phyloP scores from a whole-genome alignment of 2,329 filamentous ascomycete genomes.

The Ceratocystis lukuohia region DNA sequence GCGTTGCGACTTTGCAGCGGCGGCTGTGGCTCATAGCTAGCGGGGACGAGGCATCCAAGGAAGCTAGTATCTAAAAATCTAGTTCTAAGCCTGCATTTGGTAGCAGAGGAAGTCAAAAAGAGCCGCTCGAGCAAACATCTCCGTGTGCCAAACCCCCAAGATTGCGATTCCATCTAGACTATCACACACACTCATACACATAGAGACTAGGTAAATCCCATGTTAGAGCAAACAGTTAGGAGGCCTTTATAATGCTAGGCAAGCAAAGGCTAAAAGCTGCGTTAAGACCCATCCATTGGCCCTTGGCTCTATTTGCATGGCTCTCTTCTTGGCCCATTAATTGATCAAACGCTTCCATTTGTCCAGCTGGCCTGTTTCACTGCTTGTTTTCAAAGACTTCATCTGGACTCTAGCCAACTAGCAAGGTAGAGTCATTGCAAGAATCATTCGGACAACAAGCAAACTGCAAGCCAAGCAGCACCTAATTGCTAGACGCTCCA shows the following conservation, averaged over 20 bases:
- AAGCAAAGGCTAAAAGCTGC: not conserved
- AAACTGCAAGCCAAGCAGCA: not conserved
- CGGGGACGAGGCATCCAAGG: not conserved
- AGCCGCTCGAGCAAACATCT: not conserved
- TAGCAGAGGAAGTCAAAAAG: not conserved
- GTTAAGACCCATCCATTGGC: not conserved
- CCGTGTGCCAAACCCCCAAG: not conserved
- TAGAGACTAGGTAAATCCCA: not conserved
- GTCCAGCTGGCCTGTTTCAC: not conserved
- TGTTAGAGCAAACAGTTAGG: not conserved
- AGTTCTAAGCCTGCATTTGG: not conserved
- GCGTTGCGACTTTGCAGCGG: not conserved
- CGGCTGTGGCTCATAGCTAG: not conserved
- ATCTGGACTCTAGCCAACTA: not conserved
- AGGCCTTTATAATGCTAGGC: not conserved
- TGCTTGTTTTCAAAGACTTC: not conserved
- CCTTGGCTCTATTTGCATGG: not conserved
- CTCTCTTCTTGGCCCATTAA: not conserved
- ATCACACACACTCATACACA: not conserved
- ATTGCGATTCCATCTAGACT: not conserved
- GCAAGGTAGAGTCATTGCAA: not conserved
- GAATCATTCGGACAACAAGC: not conserved
- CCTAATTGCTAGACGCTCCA: not conserved
- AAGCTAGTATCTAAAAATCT: not conserved
- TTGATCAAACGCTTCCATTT: not conserved